phyloP scores from a whole-genome alignment of 495 filamentous ascomycete species.

The Aspergillus baeticus region DNA sequence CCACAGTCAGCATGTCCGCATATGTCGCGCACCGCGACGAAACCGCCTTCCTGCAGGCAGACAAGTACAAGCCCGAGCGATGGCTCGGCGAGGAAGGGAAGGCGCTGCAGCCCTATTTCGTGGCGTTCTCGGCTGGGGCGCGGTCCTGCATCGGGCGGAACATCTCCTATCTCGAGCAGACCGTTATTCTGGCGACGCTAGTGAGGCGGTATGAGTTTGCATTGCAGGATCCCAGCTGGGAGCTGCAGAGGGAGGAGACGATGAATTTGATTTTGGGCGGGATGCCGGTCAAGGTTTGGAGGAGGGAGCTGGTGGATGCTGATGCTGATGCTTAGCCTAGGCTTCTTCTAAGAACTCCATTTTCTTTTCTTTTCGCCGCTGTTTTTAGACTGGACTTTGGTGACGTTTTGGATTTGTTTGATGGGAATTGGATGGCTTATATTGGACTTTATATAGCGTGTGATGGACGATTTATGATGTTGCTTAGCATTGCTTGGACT shows the following conservation, averaged over 20 bases:
- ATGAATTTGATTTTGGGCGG: constrained; percentile 38
- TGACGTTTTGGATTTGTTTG: too few relatives aligned
- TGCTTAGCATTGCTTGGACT: too few relatives aligned
- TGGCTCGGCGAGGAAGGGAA: constrained; percentile 40
- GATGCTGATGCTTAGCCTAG: neutral
- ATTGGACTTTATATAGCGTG: too few relatives aligned
- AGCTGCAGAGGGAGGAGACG: constrained; percentile 36
- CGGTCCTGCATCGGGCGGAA: constrained; percentile 47
- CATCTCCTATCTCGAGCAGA: constrained; percentile 46
- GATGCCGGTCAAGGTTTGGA: constrained; percentile 47
- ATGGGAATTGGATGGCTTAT: too few relatives aligned
- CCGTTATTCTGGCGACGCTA: constrained; percentile 38
- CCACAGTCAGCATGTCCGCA: constrained; percentile 33
- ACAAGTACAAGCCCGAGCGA: constrained; percentile 36
- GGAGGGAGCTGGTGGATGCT: constrained; percentile 12
- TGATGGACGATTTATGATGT: too few relatives aligned
- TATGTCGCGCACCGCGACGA: constrained; percentile 33
- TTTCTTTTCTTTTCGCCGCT: neutral
- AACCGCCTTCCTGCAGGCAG: constrained; percentile 28
- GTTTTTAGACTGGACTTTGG: neutral
- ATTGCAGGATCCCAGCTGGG: constrained; percentile 36
- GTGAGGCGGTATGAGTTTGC: constrained; percentile 47
- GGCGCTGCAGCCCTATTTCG: constrained; percentile 39
- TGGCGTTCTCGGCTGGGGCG: constrained; percentile 42
- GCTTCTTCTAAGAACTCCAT: neutral